phyloP scores from a whole-genome alignment of 2,329 filamentous ascomycete genomes.

The Pseudocercospora eumusae region DNA sequence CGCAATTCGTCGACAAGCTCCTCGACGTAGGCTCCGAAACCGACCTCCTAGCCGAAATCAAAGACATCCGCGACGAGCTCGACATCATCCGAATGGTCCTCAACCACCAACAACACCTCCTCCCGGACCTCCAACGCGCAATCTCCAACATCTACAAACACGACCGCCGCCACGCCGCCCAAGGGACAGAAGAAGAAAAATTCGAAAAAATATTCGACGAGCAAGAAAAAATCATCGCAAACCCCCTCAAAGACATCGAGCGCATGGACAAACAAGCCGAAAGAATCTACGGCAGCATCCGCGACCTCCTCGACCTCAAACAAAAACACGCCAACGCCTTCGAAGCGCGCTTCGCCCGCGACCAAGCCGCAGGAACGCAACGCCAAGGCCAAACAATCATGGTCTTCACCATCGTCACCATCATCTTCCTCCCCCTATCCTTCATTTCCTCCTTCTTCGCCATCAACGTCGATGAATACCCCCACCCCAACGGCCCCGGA shows the following conservation, averaged over 20 bases:
- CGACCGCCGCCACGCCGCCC: constrained; percentile 32
- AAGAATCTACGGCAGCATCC: constrained; percentile 61
- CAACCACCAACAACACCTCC: constrained; percentile 51
- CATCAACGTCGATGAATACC: constrained; percentile 56
- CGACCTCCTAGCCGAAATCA: constrained; percentile 62
- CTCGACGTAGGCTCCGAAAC: constrained; percentile 64
- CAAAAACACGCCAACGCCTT: constrained; percentile 70
- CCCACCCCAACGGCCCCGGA: constrained; percentile 33
- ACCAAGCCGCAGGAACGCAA: constrained; percentile 63
- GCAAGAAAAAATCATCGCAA: constrained; percentile 59
- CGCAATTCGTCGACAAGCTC: constrained; percentile 56
- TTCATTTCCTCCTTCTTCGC: constrained; percentile 60
- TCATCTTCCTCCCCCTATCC: constrained; percentile 58
- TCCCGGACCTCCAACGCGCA: constrained; percentile 51
- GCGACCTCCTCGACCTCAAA: constrained; percentile 65
- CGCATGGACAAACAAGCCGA: constrained; percentile 65
- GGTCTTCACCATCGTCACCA: constrained; percentile 62
- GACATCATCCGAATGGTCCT: constrained; percentile 61
- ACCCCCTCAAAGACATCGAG: constrained; percentile 53
- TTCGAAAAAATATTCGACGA: constrained; percentile 58
- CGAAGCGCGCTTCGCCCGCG: constrained; percentile 62
- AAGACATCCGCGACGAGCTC: constrained; percentile 68
- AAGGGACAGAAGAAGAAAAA: constrained; percentile 45
- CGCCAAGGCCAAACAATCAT: constrained; percentile 59
- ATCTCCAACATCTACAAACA: constrained; percentile 45